A percentile compares a stretch with the other conserved stretches of the same genome.
phyloP scores from a whole-genome alignment of 176 grass and related monocot genomes.

The Oryza meridionalis region DNA sequence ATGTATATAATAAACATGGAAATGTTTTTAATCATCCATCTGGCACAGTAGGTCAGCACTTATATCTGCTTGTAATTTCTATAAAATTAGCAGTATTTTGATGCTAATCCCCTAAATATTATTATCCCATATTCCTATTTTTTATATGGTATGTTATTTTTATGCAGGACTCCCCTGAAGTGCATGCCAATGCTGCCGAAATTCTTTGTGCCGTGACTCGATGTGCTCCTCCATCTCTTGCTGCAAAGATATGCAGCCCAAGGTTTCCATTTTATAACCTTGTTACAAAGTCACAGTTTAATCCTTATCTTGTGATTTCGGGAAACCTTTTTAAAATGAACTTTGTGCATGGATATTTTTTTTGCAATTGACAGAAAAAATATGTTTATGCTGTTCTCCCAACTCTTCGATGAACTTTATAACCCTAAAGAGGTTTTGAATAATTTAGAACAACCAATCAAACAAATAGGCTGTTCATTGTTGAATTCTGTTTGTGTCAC shows the following conservation, averaged over 20 bases:
- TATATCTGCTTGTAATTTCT: conserved; percentile 32
- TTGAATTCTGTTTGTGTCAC: conserved; percentile 15
- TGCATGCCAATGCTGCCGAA: conserved; percentile 94
- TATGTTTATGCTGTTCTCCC: conserved; percentile 6
- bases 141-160: conserved; percentile 29
- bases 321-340: not conserved
- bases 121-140: conserved; percentile 29
- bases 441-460: not conserved
- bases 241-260: conserved; percentile 92
- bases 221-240: conserved; percentile 89
- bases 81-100: not conserved
- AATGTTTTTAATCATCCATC: conserved; percentile 22
- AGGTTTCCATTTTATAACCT: conserved; percentile 51
- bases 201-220: conserved; percentile 95
- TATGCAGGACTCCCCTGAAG: conserved; percentile 92
- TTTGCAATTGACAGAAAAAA: conserved; percentile 24
- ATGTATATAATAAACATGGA: not conserved
- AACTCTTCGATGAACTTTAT: not conserved
- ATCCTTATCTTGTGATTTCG: not conserved
- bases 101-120: conserved; percentile 26
- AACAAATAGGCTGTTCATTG: not conserved
- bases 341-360: not conserved
- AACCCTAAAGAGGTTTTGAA: conserved; percentile 20
- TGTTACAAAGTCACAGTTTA: conserved; percentile 5
- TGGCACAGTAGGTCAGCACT: not conserved